Evolutionary conservation across 768 basidiomycete genomes (phyloP), one percentile per base, ranked within the genome.

Genomic region (Kwoniella sp.): DNA sequence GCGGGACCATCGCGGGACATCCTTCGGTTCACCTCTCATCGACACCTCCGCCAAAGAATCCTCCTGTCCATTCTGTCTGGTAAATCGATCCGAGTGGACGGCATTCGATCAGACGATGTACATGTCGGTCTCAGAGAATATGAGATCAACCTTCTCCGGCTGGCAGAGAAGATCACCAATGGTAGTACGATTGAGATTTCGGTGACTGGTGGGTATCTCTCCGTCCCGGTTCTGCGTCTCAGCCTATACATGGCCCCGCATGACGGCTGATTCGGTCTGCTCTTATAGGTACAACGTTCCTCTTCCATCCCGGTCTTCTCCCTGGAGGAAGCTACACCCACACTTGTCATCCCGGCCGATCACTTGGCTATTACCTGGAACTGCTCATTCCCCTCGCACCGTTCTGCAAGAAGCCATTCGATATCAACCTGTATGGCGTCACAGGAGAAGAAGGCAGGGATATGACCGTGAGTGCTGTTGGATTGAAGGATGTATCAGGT

Each of bases 121-220:
- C 87, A 98, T 72, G 92, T 93, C 22, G 95, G 95, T 71, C 76
- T 99, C n/a, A 15, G 60, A 89, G 92, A 98, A 73, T 93, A 85
- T 74, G 95, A 99, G 78, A 83, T 93, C 41, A 91, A 87, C 66
- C 79, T 96, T 22, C 74, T 99, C 36, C 79, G 93, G 39, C 76
- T 98, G 14, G 65, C 96, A 28, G 92, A 96, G 71, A 89, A 88
- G 63, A 78, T 88, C 3, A 92, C 90, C 3, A 96, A 98, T 79
- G 95, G 93, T 2, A 88, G 88, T 5, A 76, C 88, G 25, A 87
- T 98, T 55, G 95, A 98, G 73, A 98, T 99, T 45, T 93, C 90
- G 2, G 85, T 92, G 6, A 98, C 95, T 19, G 93, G 91, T 86
- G 59, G 48, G 81, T 53, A 25, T 34, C 10, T 12, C 19, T 17